Evolutionary conservation across 1,284 basidiomycete genomes (phyloP), one percentile per base, ranked within the genome.

Genomic region (Veloporphyrellus conicus): DNA sequence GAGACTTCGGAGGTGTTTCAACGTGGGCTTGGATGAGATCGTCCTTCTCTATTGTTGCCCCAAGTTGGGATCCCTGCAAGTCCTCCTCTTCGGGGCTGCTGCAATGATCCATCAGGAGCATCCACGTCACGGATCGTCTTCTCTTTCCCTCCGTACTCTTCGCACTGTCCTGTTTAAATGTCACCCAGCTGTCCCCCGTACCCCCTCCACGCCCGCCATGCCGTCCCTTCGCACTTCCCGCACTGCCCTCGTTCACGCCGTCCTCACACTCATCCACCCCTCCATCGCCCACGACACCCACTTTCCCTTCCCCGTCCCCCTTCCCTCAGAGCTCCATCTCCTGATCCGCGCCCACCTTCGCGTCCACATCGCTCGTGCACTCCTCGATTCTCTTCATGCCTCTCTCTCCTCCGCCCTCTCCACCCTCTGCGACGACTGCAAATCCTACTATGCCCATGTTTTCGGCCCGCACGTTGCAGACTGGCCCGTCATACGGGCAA

Each of bases 261-360:
- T 72, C 44, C 74, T 81, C 53, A 74, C 78, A 11, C 55, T 68
- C 49, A 43, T 74, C 18, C 75, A 78, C 28, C 69, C 70, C 12
- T 27, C 57, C 16, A 55, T 69, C 69, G 43, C 62, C 43, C 22
- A 37, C 55, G 50, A 50, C 48, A 18, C 40, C 46, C 58, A 31
- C 43, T 49, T 61, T 28, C 54, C 64, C 44, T 49, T 64, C 43
- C 54, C 61, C 35, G 44, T 56, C 2, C 47, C 58, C 25, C 58
- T 81, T 15, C 79, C 79, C 11, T 54, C 69, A 22, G 79, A 81
- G 54, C 54, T 81, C 15, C 68, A 80, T 43, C 66, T 77, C 12
- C 53, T 59, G 38, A 55, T 70, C 48, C 64, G 59, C 54, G 68
- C 52, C 32, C 63, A 59, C 29, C 62, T 60, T 42, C 63, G 52